A percentile compares a stretch with the other conserved stretches of the same genome.
Conservation (phyloP, 306 rosid genomes). For the Calophaca sinica region DNA sequence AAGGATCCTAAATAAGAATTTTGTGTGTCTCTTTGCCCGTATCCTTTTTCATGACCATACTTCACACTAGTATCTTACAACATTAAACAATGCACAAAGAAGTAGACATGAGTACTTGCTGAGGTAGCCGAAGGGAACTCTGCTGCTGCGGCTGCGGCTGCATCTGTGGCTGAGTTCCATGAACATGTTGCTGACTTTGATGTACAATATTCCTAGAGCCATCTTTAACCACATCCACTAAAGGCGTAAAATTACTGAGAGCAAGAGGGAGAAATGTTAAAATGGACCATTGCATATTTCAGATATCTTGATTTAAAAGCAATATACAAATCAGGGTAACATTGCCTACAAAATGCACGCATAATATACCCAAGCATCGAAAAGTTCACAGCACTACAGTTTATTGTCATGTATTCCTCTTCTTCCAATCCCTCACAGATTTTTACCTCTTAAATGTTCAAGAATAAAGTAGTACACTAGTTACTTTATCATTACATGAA, state of each 20-base stretch:
- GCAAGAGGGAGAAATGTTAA: conserved; percentile 39
- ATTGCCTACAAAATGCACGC: conserved; percentile 17
- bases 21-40: not conserved
- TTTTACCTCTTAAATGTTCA: conserved; percentile 18
- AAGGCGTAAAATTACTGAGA: conserved; percentile 71
- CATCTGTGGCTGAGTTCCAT: conserved; percentile 69
- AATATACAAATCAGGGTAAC: conserved; percentile 37
- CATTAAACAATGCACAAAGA: conserved; percentile 37
- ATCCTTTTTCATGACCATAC: conserved; percentile 22
- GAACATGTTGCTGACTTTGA: conserved; percentile 72
- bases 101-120: conserved; percentile 64
- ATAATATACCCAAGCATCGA: not conserved
- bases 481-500: not conserved
- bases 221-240: conserved; percentile 80
- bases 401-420: not conserved
- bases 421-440: conserved; percentile 2
- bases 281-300: conserved; percentile 14
- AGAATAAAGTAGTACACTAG: conserved; percentile 6
- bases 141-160: conserved; percentile 70
- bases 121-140: conserved; percentile 66
- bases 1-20: conserved; percentile 21
- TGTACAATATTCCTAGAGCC: conserved; percentile 69
- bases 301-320: conserved; percentile 29
- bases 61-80: conserved; percentile 27
- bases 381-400: not conserved